Evolutionary conservation across 768 basidiomycete genomes (phyloP).

Genomic region (Suillus bovinus): DNA sequence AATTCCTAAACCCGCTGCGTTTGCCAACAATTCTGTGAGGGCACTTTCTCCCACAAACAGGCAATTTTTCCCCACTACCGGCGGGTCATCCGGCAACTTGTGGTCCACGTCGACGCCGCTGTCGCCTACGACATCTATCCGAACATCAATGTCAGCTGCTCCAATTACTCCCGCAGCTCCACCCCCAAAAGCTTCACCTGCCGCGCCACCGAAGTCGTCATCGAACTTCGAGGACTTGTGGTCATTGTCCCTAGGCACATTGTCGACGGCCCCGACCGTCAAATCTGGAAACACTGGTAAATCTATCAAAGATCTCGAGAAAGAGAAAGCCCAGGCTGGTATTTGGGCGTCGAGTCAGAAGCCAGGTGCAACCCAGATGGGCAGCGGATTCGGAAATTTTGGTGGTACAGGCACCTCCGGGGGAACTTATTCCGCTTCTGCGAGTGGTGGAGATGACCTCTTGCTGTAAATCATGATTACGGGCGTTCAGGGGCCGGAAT

Average conservation of each 20-base stretch:
- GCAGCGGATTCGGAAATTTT: constrained; percentile 36
- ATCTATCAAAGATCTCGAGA: constrained; percentile 87
- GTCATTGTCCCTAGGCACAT: constrained; percentile 71
- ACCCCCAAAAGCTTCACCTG: constrained; percentile 27
- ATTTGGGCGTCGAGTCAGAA: constrained; percentile 62
- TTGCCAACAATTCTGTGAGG: constrained; percentile 18
- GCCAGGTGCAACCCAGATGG: constrained; percentile 17
- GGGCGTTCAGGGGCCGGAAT: neutral
- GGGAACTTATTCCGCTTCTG: constrained; percentile 15
- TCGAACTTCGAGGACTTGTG: constrained; percentile 88
- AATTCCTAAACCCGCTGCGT: constrained; percentile 18
- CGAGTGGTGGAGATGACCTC: constrained; percentile 42
- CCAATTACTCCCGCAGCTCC: constrained; percentile 21
- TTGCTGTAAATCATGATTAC: constrained; percentile 33
- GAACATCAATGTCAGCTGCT: constrained; percentile 11
- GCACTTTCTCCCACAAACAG: constrained; percentile 31
- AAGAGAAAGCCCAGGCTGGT: constrained; percentile 78
- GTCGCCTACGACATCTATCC: constrained; percentile 20
- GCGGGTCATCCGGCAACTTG: constrained; percentile 21
- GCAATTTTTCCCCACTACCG: constrained; percentile 22
- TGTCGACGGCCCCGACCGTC: constrained; percentile 26
- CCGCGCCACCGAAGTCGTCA: constrained; percentile 40
- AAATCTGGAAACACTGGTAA: constrained; percentile 51
- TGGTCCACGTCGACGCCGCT: constrained; percentile 30
- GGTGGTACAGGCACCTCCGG: constrained; percentile 22